Evolutionary conservation across 208 protist genomes (phyloP).

Genomic region (Crithidia fasciculata): DNA sequence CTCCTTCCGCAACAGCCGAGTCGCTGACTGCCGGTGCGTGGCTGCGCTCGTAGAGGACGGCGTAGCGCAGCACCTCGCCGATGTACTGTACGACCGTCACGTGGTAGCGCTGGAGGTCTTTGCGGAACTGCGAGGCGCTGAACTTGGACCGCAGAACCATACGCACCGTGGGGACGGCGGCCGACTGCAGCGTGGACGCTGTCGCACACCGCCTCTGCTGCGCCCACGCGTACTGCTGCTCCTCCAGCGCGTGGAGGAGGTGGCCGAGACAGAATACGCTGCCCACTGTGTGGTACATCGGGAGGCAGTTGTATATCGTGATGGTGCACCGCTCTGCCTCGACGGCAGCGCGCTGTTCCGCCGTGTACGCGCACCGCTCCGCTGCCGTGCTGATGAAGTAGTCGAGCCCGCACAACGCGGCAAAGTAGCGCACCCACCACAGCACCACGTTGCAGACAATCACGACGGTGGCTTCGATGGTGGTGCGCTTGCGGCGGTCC

Average conservation of each 20-base stretch:
- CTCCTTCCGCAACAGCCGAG: not conserved
- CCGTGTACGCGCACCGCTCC: conserved; percentile 22
- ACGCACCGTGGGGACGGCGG: conserved; percentile 39
- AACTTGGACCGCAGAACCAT: conserved; percentile 82
- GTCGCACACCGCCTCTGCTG: conserved; percentile 15
- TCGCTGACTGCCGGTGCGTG: conserved; percentile 3
- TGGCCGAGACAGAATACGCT: conserved; percentile 71
- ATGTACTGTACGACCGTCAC: conserved; percentile 91
- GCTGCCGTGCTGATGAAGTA: conserved; percentile 11
- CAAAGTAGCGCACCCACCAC: conserved; percentile 29
- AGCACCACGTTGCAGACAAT: conserved; percentile 22
- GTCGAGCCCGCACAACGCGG: conserved; percentile 12
- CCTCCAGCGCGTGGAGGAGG: conserved; percentile 57
- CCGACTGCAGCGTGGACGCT: not conserved
- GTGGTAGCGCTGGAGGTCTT: conserved; percentile 69
- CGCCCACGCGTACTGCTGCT: conserved; percentile 50
- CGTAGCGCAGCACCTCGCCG: conserved; percentile 90
- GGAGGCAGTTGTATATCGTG: conserved; percentile 77
- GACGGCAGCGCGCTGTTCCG: conserved; percentile 11
- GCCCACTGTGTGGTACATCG: conserved; percentile 86
- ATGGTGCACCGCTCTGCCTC: conserved; percentile 42
- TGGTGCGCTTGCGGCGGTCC: conserved; percentile 15
- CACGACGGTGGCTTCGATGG: conserved; percentile 15
- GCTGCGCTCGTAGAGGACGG: conserved; percentile 49
- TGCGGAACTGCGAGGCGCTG: conserved; percentile 62